A percentile compares a stretch with the other conserved stretches of the same genome.
Conservation (phyloP, 208 protist genomes). For the Porcisia deanei region DNA sequence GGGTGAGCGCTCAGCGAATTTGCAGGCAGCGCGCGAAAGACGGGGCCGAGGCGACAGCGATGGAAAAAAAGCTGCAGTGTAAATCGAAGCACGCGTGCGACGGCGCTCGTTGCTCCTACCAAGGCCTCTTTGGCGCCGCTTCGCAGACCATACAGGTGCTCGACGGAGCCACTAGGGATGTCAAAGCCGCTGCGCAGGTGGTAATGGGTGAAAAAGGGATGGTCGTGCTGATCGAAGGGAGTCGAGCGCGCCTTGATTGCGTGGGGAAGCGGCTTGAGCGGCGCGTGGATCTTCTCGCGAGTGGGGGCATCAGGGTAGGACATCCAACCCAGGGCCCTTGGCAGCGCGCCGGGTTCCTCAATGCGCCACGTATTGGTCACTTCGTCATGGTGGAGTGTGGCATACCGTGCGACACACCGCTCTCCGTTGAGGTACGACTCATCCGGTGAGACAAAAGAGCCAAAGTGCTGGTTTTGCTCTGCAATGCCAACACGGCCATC, state of each 20-base stretch:
- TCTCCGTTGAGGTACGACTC: constrained; percentile 61
- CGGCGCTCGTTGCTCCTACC: constrained; percentile 48
- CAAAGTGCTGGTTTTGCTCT: constrained; percentile 80
- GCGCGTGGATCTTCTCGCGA: constrained; percentile 45
- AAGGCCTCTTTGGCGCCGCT: constrained; percentile 42
- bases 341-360: constrained; percentile 31
- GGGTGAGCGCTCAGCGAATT: constrained; percentile 58
- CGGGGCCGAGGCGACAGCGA: constrained; percentile 36
- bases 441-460: constrained; percentile 44
- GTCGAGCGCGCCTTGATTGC: constrained; percentile 44
- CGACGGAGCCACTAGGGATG: constrained; percentile 28
- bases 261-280: constrained; percentile 40
- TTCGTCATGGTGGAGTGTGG: constrained; percentile 33
- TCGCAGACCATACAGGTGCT: constrained; percentile 38
- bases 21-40: constrained; percentile 44
- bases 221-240: constrained; percentile 37
- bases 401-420: constrained; percentile 61
- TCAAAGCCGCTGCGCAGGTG: constrained; percentile 32
- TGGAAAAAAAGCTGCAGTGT: constrained; percentile 61
- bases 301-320: constrained; percentile 48
- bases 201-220: constrained; percentile 50
- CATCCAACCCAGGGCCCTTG: constrained; percentile 56
- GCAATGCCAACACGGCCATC: constrained; percentile 62
- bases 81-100: constrained; percentile 56
- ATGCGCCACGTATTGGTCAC: constrained; percentile 47